Evolutionary conservation across 805 yeast species (phyloP), one percentile per base, ranked within the genome.

Genomic region (Candida golubevii): DNA sequence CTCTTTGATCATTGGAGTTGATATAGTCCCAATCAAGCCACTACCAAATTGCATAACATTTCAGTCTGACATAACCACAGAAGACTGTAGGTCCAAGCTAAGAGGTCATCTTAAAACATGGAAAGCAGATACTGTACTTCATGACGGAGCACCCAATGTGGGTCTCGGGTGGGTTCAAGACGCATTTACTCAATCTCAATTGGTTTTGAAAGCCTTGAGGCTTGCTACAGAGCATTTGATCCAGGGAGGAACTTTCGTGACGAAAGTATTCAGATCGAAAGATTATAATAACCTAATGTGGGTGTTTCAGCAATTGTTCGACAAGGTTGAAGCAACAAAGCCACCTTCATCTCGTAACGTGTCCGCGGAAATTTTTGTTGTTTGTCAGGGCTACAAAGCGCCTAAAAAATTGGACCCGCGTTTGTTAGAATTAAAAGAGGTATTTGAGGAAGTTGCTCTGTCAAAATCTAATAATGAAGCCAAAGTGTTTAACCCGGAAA

Each of bases 131-230:
- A 88, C 96, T 0, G 98, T 93, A 14, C 71, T 93, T 61, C 99
- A 93, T 68, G 99, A 93, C 77, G 99, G 99, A 83, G 99, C 99
- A 27, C 99, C 99, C 28, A 93, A 93, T 61, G 98, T 93, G 57
- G 99, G 99, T 83, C 77, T 93, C 60, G 96, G 96, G n/a, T 93
- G 99, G 99, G 93, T 87, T 15, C 99, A 93, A 67, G 99, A 93
- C 80, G 99, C 99, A 1, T 93, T 88, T 69, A 88, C 98, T 1
- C 99, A 93, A 71, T 88, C 97, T 26, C 98, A 91, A 61, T 80
- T 93, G 56, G 95, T 96, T 28, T 72, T 93, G 54, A 96, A 90
- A 71, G 96, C 98, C 29, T 74, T 93, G 59, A 88, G 84, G 63
- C 74, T 93, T 48, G 99, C 99, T 0, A 96, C 84, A 11, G 99